These are phyloP conservation scores for Pythium angustatum DNA, from an alignment of 352 stramenopile species.

Conservation along the genomic window DNA sequence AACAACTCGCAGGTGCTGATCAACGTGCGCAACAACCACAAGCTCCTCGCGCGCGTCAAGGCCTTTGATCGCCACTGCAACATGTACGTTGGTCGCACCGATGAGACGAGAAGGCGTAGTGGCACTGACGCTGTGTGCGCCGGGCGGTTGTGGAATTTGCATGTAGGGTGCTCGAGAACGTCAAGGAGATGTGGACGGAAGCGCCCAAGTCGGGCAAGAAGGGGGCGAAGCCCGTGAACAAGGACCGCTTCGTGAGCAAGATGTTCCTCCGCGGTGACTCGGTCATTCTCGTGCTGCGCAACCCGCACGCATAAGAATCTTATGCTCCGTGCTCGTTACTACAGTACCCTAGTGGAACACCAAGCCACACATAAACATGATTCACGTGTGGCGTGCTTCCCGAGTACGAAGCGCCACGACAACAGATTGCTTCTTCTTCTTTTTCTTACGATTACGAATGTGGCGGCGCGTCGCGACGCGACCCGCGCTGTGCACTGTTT, in stretches of 20 bases:
- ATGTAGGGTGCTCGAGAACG: constrained; percentile 97
- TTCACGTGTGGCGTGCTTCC: too few species aligned
- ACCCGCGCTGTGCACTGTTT: too few species aligned
- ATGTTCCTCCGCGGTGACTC: constrained; percentile 99
- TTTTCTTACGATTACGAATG: constrained; percentile 6
- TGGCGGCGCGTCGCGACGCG: not conserved
- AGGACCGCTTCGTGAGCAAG: constrained; percentile 98
- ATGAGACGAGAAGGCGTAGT: too few species aligned
- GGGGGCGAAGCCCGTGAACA: constrained; percentile 96
- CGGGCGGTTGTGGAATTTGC: too few species aligned
- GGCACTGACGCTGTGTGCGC: too few species aligned
- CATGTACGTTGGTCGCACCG: constrained; percentile 92
- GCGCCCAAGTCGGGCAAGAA: constrained; percentile 96
- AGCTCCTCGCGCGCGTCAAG: constrained; percentile 98
- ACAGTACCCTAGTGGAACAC: not conserved
- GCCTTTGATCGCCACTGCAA: constrained; percentile 99
- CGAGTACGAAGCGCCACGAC: too few species aligned
- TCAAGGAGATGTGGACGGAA: constrained; percentile 99
- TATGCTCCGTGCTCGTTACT: too few species aligned
- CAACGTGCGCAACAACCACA: constrained; percentile 99
- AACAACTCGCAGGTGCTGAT: constrained; percentile 99
- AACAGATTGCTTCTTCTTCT: not conserved
- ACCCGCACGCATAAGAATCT: constrained; percentile 92
- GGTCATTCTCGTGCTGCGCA: constrained; percentile 98
- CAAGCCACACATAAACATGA: too few species aligned